A percentile compares a stretch with the other conserved stretches of the same genome.
Conservation (phyloP, 495 filamentous ascomycete species). For the Lophiostoma macrostomum region DNA sequence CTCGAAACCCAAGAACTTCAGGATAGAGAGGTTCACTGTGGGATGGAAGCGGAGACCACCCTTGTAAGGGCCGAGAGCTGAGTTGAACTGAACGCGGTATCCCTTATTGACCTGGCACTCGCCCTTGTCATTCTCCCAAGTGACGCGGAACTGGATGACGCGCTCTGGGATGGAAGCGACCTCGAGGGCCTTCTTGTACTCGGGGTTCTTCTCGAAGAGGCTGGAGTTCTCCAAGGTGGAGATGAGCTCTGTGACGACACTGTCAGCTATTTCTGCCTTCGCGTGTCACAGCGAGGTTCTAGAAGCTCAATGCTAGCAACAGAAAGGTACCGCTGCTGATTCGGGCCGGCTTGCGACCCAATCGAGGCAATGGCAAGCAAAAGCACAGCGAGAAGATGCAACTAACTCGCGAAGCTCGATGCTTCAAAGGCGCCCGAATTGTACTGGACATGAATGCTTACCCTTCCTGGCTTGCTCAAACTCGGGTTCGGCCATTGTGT, state of each 20-base stretch:
- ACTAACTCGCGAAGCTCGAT: not conserved
- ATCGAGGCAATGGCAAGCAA: not conserved
- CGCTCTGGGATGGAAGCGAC: conserved; percentile 93
- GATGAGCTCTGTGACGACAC: conserved; percentile 68
- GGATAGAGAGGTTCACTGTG: conserved; percentile 91
- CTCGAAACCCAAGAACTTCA: conserved; percentile 99
- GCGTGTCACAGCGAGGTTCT: no score
- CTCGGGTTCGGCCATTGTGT: conserved; percentile 68
- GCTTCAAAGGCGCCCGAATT: no score
- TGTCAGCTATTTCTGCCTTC: no score
- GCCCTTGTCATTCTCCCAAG: conserved; percentile 92
- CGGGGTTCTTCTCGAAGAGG: conserved; percentile 89
- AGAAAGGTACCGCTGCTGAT: no score
- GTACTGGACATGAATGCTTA: no score
- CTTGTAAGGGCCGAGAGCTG: conserved; percentile 96
- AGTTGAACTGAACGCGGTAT: conserved; percentile 99
- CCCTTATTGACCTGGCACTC: conserved; percentile 91
- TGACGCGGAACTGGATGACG: conserved; percentile 93
- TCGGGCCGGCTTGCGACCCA: no score
- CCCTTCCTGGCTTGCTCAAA: conserved; percentile 99
- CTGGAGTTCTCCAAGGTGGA: conserved; percentile 90
- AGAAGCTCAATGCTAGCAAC: not conserved
- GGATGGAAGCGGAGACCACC: conserved; percentile 95
- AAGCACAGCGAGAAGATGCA: conserved; percentile 2
- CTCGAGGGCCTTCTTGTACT: conserved; percentile 85